Conservation (phyloP, 129 eudicot species). For the Tagetes patula region DNA sequence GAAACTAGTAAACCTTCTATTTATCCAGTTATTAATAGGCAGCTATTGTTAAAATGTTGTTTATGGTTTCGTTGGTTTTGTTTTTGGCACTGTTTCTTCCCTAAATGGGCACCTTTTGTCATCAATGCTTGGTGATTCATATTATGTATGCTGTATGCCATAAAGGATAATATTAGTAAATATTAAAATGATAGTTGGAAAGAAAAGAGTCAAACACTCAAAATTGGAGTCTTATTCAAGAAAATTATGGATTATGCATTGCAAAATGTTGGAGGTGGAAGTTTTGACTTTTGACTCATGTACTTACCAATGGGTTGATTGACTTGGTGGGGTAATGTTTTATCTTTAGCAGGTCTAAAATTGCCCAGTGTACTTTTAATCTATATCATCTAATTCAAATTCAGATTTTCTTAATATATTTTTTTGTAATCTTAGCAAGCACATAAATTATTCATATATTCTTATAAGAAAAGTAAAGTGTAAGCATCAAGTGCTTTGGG, state of each 20-base stretch:
- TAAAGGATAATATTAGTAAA: neutral
- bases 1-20: neutral
- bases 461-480: neutral
- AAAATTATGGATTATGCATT: neutral
- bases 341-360: neutral
- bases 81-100: conserved; percentile 18
- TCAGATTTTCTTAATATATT: neutral
- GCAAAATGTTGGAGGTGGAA: neutral
- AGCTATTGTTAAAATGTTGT: neutral
- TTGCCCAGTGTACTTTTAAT: neutral
- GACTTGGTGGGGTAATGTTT: neutral
- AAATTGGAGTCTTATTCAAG: neutral
- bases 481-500: neutral
- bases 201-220: neutral
- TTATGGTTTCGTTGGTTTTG: conserved; percentile 13
- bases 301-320: neutral
- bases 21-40: conserved; percentile 19
- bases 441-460: neutral
- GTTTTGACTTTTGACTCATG: neutral
- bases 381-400: neutral
- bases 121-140: conserved; percentile 17
- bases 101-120: conserved; percentile 4
- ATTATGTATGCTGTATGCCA: neutral
- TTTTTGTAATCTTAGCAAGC: neutral
- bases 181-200: neutral